Conservation (phyloP, 2,329 filamentous ascomycete genomes). For the Penicillium concentricum region DNA sequence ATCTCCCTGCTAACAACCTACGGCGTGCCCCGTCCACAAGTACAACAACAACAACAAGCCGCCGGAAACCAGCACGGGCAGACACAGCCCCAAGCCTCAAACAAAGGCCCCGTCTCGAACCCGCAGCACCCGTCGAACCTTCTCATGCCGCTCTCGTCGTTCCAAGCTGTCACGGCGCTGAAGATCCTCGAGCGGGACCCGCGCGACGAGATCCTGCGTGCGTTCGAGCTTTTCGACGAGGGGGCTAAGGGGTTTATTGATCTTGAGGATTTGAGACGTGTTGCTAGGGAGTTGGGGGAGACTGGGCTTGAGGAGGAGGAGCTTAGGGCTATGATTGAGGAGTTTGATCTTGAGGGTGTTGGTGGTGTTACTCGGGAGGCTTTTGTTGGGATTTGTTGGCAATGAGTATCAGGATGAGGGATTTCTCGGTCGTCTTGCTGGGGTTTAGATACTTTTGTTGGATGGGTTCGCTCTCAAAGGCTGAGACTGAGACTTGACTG, state of each 20-base stretch:
- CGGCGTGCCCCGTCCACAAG: conserved; percentile 66
- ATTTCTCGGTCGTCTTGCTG: background rate
- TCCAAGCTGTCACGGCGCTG: conserved; percentile 74
- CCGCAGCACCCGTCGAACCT: conserved; percentile 64
- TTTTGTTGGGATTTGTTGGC: conserved; percentile 66
- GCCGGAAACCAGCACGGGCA: conserved; percentile 7
- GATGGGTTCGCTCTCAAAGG: background rate
- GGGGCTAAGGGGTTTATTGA: conserved; percentile 90
- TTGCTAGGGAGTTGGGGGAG: conserved; percentile 88
- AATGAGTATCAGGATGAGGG: conserved; percentile 33
- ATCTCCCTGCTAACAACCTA: conserved; percentile 77
- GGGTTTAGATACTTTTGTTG: background rate
- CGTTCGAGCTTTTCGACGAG: conserved; percentile 90
- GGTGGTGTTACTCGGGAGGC: conserved; percentile 68
- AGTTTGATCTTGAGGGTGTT: conserved; percentile 93
- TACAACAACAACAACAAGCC: conserved; percentile 40
- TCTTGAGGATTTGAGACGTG: conserved; percentile 79
- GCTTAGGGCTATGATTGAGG: conserved; percentile 92
- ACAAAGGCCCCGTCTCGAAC: conserved; percentile 37
- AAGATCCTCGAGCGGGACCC: conserved; percentile 82
- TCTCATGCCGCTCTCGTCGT: conserved; percentile 69
- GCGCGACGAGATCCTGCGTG: conserved; percentile 83
- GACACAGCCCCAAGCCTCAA: conserved; percentile 35
- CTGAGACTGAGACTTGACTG: background rate
- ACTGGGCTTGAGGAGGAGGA: conserved; percentile 85